Evolutionary conservation across 106 monocot species (phyloP), one percentile per base, ranked within the genome.

Genomic region (Chionographis japonica): DNA sequence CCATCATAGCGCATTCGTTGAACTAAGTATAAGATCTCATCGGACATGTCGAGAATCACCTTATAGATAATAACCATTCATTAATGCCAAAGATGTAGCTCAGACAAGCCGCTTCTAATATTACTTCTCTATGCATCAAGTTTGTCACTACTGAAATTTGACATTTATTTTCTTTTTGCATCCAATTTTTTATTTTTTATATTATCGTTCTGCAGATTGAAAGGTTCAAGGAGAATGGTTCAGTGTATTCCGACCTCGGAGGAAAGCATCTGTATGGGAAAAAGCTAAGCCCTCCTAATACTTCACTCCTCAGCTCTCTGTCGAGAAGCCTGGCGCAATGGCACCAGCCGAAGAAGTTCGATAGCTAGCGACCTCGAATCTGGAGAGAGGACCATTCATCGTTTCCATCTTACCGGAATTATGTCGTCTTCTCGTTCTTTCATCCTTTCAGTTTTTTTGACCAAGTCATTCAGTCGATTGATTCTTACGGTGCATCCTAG

Each of bases 271-370:
- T 94, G 15, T 94, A 83, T 62, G 78, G 75, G 15, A 84, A 78
- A 60, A 83, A 60, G 65, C 59, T 50, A 16, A 54, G 35, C 56
- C 66, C 75, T 56, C 66, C 66, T 17, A 90, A 79, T 75, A 68
- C 71, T 35, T 74, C 85, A 43, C 88, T 90, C 50, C 64, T 90
- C 3, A 72, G 83, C 56, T 85, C 75, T 40, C 66, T 85, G 15
- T 85, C 69, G 15, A 85, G 76, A 83, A 77, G 66, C 52, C 55
- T 90, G n/a, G 54, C 62, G 4, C 79, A 74, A 39, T 90, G 90
- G 90, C 71, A 67, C 63, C 94, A 86, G 68, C 85, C 88, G 36
- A 94, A 90, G 78, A 86, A 85, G 60, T 78, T 59, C 6, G 85
- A 87, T 40, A 63, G 54, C 64, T 83, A 83, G 74, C 37, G 60